These are phyloP conservation scores for Sclerotinia minor DNA, from an alignment of 2,329 filamentous ascomycete genomes.

Conservation along the genomic window DNA sequence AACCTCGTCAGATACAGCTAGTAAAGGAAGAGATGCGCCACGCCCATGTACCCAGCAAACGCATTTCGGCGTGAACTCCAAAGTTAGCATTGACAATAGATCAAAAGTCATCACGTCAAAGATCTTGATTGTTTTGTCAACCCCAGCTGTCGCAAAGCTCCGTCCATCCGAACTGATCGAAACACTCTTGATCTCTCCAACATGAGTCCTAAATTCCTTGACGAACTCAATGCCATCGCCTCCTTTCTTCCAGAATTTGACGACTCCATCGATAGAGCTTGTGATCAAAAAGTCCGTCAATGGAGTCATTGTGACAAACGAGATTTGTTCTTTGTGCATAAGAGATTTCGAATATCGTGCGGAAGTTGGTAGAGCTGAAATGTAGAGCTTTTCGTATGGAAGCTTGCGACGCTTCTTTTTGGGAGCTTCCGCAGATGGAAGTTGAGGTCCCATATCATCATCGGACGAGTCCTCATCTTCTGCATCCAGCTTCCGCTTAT, in stretches of 20 bases:
- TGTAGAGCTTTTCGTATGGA: slow-evolving; percentile 91
- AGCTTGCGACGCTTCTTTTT: slow-evolving; percentile 92
- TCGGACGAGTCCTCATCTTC: slow-evolving; percentile 57
- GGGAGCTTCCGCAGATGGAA: slow-evolving; percentile 74
- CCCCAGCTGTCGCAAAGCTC: slow-evolving; percentile 87
- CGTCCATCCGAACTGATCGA: slow-evolving; percentile 86
- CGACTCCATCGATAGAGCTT: slow-evolving; percentile 88
- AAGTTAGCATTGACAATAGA: slow-evolving; percentile 75
- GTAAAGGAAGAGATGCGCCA: slow-evolving; percentile 80
- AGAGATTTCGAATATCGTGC: slow-evolving; percentile 88
- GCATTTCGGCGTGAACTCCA: slow-evolving; percentile 72
- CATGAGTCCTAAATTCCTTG: slow-evolving; percentile 93
- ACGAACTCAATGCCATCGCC: slow-evolving; percentile 92
- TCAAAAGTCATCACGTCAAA: slow-evolving; percentile 86
- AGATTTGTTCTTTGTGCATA: slow-evolving; percentile 96
- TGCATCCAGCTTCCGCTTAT: slow-evolving; percentile 52
- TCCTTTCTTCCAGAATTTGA: slow-evolving; percentile 99
- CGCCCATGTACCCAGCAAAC: slow-evolving; percentile 91
- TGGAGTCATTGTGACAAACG: slow-evolving; percentile 85
- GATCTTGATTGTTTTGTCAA: slow-evolving; percentile 77
- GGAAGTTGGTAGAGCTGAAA: slow-evolving; percentile 82
- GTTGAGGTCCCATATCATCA: slow-evolving; percentile 90
- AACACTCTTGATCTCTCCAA: slow-evolving; percentile 78
- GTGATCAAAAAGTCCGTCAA: slow-evolving; percentile 94
- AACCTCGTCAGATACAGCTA: slow-evolving; percentile 77